Percentiles rank a stretch among this genome's conserved stretches.
These are phyloP conservation scores for Fusarium dimerum DNA, from an alignment of 2,329 filamentous ascomycete genomes.

Conservation along the genomic window DNA sequence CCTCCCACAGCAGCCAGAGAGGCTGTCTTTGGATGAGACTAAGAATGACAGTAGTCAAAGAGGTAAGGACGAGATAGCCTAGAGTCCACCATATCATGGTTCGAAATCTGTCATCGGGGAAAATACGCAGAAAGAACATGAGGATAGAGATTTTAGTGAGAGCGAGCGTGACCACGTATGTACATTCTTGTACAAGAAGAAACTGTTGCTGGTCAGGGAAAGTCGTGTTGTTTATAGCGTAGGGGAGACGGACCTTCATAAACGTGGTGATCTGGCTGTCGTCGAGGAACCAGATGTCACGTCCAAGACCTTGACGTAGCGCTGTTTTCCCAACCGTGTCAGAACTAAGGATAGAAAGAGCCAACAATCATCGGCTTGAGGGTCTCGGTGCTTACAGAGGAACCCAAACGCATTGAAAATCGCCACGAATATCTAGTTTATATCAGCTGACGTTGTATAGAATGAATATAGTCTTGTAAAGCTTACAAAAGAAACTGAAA, in stretches of 20 bases:
- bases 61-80: neutral
- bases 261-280: slow-evolving; percentile 3
- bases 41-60: neutral
- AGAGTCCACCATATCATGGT: slow-evolving; percentile 6
- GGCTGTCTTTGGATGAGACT: slow-evolving; percentile 7
- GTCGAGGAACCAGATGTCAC: slow-evolving; percentile 10
- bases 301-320: slow-evolving; percentile 2
- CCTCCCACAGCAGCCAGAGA: slow-evolving; percentile 5
- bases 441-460: too few species aligned
- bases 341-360: neutral
- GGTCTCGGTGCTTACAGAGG: too few species aligned
- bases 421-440: too few species aligned
- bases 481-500: too few species aligned
- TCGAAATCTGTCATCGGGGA: slow-evolving; percentile 7
- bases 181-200: neutral
- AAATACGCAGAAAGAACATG: slow-evolving; percentile 11
- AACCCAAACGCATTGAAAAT: too few species aligned
- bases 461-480: too few species aligned
- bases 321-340: neutral
- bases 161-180: neutral
- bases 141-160: slow-evolving; percentile 9
- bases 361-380: too few species aligned
- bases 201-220: neutral
- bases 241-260: neutral
- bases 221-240: neutral